Conservation (phyloP, 148 eudicot species). For the Vaccinium vitisidaea region DNA sequence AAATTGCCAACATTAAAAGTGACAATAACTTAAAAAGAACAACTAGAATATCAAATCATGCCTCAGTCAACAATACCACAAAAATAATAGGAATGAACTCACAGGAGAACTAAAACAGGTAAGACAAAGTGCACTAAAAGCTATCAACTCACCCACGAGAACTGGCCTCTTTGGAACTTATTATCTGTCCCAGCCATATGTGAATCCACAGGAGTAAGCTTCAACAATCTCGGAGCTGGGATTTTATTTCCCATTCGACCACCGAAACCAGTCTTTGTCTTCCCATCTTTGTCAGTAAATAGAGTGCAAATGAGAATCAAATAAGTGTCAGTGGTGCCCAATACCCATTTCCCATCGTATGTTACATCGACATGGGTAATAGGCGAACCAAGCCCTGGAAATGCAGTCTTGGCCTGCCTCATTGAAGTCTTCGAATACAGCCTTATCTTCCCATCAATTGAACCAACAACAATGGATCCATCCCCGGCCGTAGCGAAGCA, state of each 20-base stretch:
- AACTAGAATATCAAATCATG: background rate
- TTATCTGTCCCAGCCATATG: conserved; percentile 75
- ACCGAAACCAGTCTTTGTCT: conserved; percentile 77
- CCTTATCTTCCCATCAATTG: conserved; percentile 93
- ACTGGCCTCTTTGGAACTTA: conserved; percentile 78
- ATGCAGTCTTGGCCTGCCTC: conserved; percentile 97
- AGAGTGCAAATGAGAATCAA: conserved; percentile 87
- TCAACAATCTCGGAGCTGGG: conserved; percentile 85
- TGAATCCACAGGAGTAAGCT: conserved; percentile 88
- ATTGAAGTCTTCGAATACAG: conserved; percentile 84
- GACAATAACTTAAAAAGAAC: background rate
- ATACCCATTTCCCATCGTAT: conserved; percentile 96
- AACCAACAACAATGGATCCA: conserved; percentile 95
- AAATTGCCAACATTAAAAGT: background rate
- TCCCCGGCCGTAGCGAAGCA: conserved; percentile 96
- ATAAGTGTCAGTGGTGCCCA: conserved; percentile 89
- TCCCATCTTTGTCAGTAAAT: conserved; percentile 91
- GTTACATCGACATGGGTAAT: conserved; percentile 94
- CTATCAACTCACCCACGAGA: conserved; percentile 80
- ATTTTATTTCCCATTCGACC: conserved; percentile 89
- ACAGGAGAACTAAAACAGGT: background rate
- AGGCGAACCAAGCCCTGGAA: conserved; percentile 92
- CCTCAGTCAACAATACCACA: background rate
- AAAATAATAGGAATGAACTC: background rate
- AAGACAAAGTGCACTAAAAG: background rate